Base-by-base conservation (phyloP, 371 early-diverging fungal genomes). In the Rhizomucor miehei region DNA sequence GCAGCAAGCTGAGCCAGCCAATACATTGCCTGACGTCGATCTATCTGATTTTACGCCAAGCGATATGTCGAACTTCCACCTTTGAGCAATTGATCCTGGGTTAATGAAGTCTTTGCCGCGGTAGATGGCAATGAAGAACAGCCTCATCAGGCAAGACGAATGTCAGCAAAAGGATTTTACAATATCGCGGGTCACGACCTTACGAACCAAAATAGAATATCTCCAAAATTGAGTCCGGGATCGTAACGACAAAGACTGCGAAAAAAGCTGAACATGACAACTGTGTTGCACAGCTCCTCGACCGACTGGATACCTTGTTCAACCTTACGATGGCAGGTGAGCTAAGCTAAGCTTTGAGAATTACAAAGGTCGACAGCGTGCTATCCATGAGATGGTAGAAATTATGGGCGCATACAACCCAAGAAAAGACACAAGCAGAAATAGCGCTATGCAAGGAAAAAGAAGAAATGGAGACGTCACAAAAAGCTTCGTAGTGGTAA, bases 381-480 rank as follows among this genome's bases (percentile, higher is more conserved):
- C 51, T 5, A 12, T 24, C 23, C 1, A 29, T 17, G 60, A 60
- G 51, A 49, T 50, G 39, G 21, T 54, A 13, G 51, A 54, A 1
- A 34, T 54, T 20, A 49, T 60, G 12, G 44, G 54, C 12, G 60
- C 13, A 51, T 54, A n/a, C 25, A 17, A n/a, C 44, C 53, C n/a
- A 52, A 52, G 5, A 55, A 21, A 19, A 24, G 34, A 38, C 24
- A 4, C 55, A 29, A 6, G 37, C 45, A 4, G 24, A 55, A 55
- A 48, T n/a, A 20, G n/a, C 17, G 16, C 14, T 14, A 38, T 10
- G 14, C 9, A 38, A 38, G 24, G 40, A 6, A 39, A 37, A 25
- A 19, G 14, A 47, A 37, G 48, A n/a, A 38, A 40, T 39, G 37
- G 41, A 48, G 17, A 24, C 37, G 48, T 17, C 34, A 17, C 20